A percentile compares a stretch with the other conserved stretches of the same genome.
Evolutionary conservation across 768 basidiomycete species (phyloP).

Genomic region (Boletus barrowsii): DNA sequence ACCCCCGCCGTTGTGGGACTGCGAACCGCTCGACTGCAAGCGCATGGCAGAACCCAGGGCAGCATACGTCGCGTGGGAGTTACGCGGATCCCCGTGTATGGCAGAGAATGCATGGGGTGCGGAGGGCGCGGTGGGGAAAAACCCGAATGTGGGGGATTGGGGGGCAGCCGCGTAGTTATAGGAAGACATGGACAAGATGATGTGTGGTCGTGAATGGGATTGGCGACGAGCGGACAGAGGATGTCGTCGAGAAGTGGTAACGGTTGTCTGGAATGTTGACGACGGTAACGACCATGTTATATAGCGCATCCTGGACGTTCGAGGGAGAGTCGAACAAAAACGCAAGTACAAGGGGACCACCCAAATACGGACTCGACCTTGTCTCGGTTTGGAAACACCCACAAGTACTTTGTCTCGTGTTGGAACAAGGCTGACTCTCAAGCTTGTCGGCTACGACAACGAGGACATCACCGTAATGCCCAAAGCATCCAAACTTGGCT

Average conservation of each 20-base stretch:
- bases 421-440: constrained; percentile 14
- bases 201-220: neutral
- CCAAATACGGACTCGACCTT: constrained; percentile 18
- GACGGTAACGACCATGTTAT: constrained; percentile 21
- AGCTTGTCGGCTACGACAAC: neutral
- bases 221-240: neutral
- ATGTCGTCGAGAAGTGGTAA: constrained; percentile 8
- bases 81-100: constrained; percentile 60
- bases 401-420: constrained; percentile 9
- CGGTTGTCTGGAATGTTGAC: constrained; percentile 3
- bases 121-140: constrained; percentile 54
- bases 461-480: constrained; percentile 27
- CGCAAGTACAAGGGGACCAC: constrained; percentile 29
- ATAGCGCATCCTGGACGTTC: constrained; percentile 12
- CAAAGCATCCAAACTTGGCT: constrained; percentile 43
- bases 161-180: constrained; percentile 40
- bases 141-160: constrained; percentile 54
- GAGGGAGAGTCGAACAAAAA: neutral
- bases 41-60: constrained; percentile 38
- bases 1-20: constrained; percentile 21
- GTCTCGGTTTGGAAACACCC: constrained; percentile 18
- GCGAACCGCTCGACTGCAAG: constrained; percentile 22
- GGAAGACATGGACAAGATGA: constrained; percentile 37
- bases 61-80: constrained; percentile 57
- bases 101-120: constrained; percentile 56